phyloP scores from a whole-genome alignment of 2,329 filamentous ascomycete genomes.

The Mycocentrospora acerina region DNA sequence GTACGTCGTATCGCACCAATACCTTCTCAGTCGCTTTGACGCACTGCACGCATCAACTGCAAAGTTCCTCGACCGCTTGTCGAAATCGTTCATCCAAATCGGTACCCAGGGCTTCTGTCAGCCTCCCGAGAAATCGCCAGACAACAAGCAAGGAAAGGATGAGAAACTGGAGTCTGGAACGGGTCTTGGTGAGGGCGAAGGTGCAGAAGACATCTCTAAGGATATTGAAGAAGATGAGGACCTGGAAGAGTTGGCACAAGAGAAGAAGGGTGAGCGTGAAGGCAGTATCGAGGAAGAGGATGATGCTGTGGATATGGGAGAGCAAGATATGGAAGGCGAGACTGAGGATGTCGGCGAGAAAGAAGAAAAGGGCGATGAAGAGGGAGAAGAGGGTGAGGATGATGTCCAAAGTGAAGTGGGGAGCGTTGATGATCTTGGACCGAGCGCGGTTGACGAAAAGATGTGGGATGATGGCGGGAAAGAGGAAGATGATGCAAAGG shows the following conservation, averaged over 20 bases:
- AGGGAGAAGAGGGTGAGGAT: conserved; percentile 52
- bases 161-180: conserved; percentile 89
- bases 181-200: conserved; percentile 91
- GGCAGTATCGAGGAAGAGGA: conserved; percentile 76
- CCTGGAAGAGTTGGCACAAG: conserved; percentile 84
- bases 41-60: conserved; percentile 69
- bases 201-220: conserved; percentile 96
- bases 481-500: conserved; percentile 77
- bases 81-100: conserved; percentile 76
- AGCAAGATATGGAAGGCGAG: conserved; percentile 88
- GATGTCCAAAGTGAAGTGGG: conserved; percentile 85
- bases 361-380: conserved; percentile 62
- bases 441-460: conserved; percentile 92
- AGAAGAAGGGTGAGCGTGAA: conserved; percentile 63
- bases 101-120: conserved; percentile 87
- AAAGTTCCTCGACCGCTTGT: conserved; percentile 73
- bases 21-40: conserved; percentile 60
- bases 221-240: conserved; percentile 94
- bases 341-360: conserved; percentile 60
- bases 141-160: conserved; percentile 67
- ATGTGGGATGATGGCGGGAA: conserved; percentile 92
- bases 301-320: conserved; percentile 88
- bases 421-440: conserved; percentile 86
- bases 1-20: conserved; percentile 64
- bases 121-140: conserved; percentile 71